Evolutionary conservation across 306 rosid species (phyloP).

Genomic region (Sophora flavescens): DNA sequence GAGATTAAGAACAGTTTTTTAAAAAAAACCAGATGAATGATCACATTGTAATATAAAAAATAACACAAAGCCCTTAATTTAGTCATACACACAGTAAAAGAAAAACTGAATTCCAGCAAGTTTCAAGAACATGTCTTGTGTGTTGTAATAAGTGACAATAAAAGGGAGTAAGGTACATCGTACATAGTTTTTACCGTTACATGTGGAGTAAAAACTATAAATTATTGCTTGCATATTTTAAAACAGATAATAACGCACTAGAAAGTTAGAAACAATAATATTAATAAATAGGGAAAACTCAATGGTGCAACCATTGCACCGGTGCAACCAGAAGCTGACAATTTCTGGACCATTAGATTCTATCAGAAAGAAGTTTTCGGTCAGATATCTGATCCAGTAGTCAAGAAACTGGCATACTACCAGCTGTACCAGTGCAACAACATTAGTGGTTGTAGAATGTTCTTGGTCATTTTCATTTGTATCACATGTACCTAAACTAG

Average conservation of each 20-base stretch:
- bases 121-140: conserved; percentile 19
- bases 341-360: conserved; percentile 18
- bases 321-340: conserved; percentile 18
- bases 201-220: conserved; percentile 12
- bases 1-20: neutral
- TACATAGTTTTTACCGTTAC: neutral
- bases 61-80: conserved; percentile 14
- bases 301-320: conserved; percentile 17
- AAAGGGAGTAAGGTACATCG: neutral
- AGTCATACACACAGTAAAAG: neutral
- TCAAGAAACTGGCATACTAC: conserved; percentile 18
- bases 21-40: conserved; percentile 32
- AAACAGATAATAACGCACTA: conserved; percentile 12
- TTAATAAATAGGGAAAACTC: conserved; percentile 7
- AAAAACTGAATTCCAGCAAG: neutral
- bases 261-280: neutral
- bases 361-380: neutral
- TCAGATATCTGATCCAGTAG: conserved; percentile 3
- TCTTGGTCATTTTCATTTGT: conserved; percentile 16
- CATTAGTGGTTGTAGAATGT: conserved; percentile 13
- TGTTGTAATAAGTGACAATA: conserved; percentile 21
- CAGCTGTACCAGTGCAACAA: conserved; percentile 17
- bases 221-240: conserved; percentile 12
- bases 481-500: conserved; percentile 1
- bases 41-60: conserved; percentile 31